These are phyloP conservation scores for Candida coquimbonensis DNA, from an alignment of 805 yeast species.

Conservation along the genomic window DNA sequence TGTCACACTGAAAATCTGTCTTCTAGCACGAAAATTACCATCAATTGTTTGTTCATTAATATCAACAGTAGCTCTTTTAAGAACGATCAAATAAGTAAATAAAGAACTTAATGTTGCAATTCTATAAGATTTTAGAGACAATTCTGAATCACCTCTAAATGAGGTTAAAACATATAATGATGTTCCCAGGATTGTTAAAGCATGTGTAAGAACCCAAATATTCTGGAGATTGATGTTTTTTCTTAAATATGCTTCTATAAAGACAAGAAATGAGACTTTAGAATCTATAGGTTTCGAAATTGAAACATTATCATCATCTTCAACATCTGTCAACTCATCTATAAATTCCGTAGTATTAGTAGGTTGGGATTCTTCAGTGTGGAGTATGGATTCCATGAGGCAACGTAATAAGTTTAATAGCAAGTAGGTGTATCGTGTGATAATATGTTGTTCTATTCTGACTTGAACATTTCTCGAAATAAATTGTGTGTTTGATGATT, in stretches of 20 bases:
- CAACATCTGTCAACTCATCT: neutral
- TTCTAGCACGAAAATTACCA: slow-evolving; percentile 8
- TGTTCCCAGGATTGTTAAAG: slow-evolving; percentile 16
- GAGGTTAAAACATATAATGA: slow-evolving; percentile 5
- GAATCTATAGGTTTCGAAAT: too few relatives aligned
- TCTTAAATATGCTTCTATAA: neutral
- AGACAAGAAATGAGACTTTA: neutral
- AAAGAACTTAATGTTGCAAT: slow-evolving; percentile 15
- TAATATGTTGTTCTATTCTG: too few relatives aligned
- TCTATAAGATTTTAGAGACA: slow-evolving; percentile 10
- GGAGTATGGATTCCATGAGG: too few relatives aligned
- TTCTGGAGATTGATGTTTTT: slow-evolving; percentile 15
- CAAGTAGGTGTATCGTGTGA: neutral
- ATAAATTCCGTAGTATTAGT: too few relatives aligned
- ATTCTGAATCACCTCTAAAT: neutral
- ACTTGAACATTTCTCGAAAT: too few relatives aligned
- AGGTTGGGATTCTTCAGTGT: too few relatives aligned
- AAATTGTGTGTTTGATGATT: neutral
- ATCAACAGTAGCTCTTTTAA: slow-evolving; percentile 16
- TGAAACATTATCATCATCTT: neutral
- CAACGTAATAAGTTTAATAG: neutral
- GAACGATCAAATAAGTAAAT: slow-evolving; percentile 20
- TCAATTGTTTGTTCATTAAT: slow-evolving; percentile 12
- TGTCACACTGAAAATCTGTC: slow-evolving; percentile 23
- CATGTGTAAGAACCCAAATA: slow-evolving; percentile 20